Evolutionary conservation across 192 early-diverging fungal species (phyloP).

Genomic region (Entomortierella parvispora): DNA sequence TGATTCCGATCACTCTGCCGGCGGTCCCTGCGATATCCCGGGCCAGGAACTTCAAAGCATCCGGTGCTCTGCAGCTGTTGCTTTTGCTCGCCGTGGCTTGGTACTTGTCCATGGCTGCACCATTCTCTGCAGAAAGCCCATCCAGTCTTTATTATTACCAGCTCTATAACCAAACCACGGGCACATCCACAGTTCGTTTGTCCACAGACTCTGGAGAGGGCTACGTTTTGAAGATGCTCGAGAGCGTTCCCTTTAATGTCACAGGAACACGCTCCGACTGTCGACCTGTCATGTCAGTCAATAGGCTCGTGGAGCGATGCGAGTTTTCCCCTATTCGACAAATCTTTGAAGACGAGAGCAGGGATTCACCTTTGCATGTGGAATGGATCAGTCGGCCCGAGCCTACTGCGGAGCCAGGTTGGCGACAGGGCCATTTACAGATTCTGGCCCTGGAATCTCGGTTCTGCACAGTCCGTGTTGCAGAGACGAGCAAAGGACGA

Average conservation of each 20-base stretch:
- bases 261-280: not conserved
- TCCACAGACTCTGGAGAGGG: constrained; percentile 8
- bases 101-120: constrained; percentile 15
- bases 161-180: constrained; percentile 33
- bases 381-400: not conserved
- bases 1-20: constrained; percentile 26
- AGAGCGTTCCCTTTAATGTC: not conserved
- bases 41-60: constrained; percentile 32
- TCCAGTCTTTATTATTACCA: constrained; percentile 25
- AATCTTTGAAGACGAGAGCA: constrained; percentile 38
- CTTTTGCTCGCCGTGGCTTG: constrained; percentile 1
- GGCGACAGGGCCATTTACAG: constrained; percentile 18
- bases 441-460: constrained; percentile 30
- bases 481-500: constrained; percentile 17
- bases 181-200: constrained; percentile 11
- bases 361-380: constrained; percentile 13
- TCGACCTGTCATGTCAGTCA: not conserved
- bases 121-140: constrained; percentile 10
- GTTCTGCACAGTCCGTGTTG: constrained; percentile 15
- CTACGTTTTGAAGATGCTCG: constrained; percentile 13
- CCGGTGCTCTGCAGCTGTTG: constrained; percentile 3
- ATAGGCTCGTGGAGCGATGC: constrained; percentile 7
- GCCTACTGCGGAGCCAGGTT: constrained; percentile 7
- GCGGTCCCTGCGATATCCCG: constrained; percentile 27
- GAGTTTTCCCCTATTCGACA: constrained; percentile 16